Evolutionary conservation across 2,329 filamentous ascomycete species (phyloP).

Genomic region (Graphiopsis chlorocephala): DNA sequence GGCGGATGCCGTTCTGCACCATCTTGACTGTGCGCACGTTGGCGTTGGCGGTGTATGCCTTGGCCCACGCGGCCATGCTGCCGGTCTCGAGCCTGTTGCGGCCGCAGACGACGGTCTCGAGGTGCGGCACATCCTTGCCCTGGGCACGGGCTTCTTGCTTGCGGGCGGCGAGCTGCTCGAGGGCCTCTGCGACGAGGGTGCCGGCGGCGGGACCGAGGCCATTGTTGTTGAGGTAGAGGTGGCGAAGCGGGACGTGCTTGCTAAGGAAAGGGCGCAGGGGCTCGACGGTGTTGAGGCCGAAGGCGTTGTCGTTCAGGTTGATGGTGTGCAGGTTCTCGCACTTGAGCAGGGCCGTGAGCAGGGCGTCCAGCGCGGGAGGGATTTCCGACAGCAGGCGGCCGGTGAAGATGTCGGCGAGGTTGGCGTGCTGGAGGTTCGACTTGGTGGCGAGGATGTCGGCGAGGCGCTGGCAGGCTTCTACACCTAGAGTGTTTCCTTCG

Average conservation of each 20-base stretch:
- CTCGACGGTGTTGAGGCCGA: constrained; percentile 90
- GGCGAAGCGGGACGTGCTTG: constrained; percentile 82
- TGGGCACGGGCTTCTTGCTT: constrained; percentile 74
- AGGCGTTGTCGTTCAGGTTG: constrained; percentile 97
- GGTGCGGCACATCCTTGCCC: constrained; percentile 70
- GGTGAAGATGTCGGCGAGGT: constrained; percentile 97
- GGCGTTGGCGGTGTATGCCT: constrained; percentile 74
- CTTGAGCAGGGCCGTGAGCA: constrained; percentile 82
- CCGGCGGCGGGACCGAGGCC: constrained; percentile 90
- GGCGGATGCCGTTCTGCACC: constrained; percentile 96
- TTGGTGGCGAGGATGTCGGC: constrained; percentile 82
- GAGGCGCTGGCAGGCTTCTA: constrained; percentile 81
- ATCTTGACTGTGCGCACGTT: constrained; percentile 87
- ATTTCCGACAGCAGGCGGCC: constrained; percentile 91
- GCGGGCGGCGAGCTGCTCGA: constrained; percentile 76
- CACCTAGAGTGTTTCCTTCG: constrained; percentile 87
- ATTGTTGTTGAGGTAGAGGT: constrained; percentile 97
- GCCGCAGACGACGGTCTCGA: constrained; percentile 96
- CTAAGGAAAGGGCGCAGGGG: constrained; percentile 90
- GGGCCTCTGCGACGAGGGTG: constrained; percentile 81
- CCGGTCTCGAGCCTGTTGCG: constrained; percentile 94
- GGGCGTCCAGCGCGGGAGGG: constrained; percentile 77
- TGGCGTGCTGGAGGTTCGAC: constrained; percentile 70
- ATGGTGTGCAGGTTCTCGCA: constrained; percentile 84
- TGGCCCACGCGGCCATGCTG: constrained; percentile 93